Evolutionary conservation across 2,329 filamentous ascomycete genomes (phyloP), one percentile per base, ranked within the genome.

Genomic region (Colletotrichum graminicola): DNA sequence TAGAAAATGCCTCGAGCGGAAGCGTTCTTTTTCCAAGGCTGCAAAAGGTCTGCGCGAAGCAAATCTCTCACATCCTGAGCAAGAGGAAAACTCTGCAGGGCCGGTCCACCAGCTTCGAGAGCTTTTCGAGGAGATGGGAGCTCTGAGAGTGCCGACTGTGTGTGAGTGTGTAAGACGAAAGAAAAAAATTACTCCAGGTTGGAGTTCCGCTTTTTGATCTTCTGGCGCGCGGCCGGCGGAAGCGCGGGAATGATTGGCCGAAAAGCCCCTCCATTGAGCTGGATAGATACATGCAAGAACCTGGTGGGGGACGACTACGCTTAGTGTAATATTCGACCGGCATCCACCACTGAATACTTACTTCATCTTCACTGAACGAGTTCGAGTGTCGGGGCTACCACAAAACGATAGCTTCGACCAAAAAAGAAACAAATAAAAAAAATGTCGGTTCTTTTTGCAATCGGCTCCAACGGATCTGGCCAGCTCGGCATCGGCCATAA

Each of bases 401-500:
- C 61, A 32, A 18, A 3, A 36, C 6, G 10, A 45, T 52, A 34
- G 12, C 29, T 18, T n/a, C 36, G n/a, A 23, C 10, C 14, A 23
- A n/a, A 26, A 34, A 21, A 39, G 7, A 10, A 23, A 54, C 8
- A 12, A 41, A 7, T 7, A 39, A 10, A 7, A 39, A 54, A 36
- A 16, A 87, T 90, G 86, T 79, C 84, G n/a, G 80, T 82, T 1
- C 78, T 93, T 23, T 93, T 91, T 76, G 88, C 92, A 2, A 85
- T 94, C 57, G 93, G 93, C 41, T 95, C 93, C 5, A 95, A 95
- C 76, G 91, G 92, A 55, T 93, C 90, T 1, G 91, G 92, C 43
- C 93, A 95, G 78, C 85, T 95, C 12, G 92, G 91, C 51, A 87
- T 94, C 69, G 89, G 89, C 26, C 92, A 94, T 79, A 86, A 84